These are phyloP conservation scores for Cichorium intybus DNA, from an alignment of 140 eudicot species.

Conservation along the genomic window DNA sequence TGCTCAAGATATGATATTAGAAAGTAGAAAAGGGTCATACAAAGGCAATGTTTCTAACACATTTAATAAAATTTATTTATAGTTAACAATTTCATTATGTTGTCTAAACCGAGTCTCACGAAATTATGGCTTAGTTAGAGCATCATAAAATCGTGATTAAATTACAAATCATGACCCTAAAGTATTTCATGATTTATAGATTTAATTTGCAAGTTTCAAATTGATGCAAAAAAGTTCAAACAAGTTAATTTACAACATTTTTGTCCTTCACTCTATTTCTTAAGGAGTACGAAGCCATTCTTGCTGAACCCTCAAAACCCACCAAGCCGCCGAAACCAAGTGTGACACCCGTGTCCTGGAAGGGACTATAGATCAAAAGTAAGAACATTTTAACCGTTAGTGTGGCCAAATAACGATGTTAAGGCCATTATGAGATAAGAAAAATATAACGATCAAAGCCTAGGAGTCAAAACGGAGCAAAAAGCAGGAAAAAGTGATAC, in stretches of 20 bases:
- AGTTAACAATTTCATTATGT: not conserved
- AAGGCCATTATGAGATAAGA: too few species aligned
- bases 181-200: not conserved
- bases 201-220: not conserved
- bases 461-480: too few species aligned
- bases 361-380: too few species aligned
- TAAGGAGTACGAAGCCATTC: too few species aligned
- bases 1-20: not conserved
- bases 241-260: not conserved
- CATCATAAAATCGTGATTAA: constrained; percentile 12
- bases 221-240: not conserved
- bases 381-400: too few species aligned
- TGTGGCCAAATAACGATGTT: too few species aligned
- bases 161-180: not conserved
- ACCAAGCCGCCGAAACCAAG: too few species aligned
- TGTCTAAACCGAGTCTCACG: not conserved
- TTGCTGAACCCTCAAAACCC: not conserved
- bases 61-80: not conserved
- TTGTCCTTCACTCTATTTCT: too few species aligned
- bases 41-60: not conserved
- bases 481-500: too few species aligned
- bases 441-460: too few species aligned
- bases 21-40: not conserved
- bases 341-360: too few species aligned
- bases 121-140: constrained; percentile 8